phyloP scores from a whole-genome alignment of 257 asterid genomes.

The Solanum paucissectum region DNA sequence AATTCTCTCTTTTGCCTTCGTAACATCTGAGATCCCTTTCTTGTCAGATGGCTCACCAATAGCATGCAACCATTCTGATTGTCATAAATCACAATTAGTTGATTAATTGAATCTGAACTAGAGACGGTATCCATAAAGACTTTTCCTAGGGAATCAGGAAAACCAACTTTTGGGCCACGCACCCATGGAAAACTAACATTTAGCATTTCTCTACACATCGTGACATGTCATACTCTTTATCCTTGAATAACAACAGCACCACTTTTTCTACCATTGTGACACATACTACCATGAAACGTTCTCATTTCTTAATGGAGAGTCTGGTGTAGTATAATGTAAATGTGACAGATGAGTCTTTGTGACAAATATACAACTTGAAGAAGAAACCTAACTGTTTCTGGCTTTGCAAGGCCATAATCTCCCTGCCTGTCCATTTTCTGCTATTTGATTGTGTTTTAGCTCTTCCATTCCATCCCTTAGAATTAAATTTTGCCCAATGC shows the following conservation, averaged over 20 bases:
- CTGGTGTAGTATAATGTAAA: neutral
- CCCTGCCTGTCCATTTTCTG: neutral
- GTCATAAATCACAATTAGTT: neutral
- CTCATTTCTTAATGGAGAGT: neutral
- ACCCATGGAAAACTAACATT: neutral
- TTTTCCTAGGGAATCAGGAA: neutral
- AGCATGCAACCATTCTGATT: neutral
- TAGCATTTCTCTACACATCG: neutral
- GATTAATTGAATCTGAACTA: neutral
- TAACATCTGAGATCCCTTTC: neutral
- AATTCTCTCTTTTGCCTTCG: neutral
- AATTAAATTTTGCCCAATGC: neutral
- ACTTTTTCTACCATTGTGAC: neutral
- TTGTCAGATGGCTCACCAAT: neutral
- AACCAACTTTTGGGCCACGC: neutral
- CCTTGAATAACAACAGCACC: neutral
- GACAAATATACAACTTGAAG: neutral
- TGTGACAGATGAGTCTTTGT: neutral
- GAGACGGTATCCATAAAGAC: neutral
- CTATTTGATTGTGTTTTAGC: neutral
- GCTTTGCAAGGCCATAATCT: neutral
- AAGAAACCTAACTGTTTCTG: neutral
- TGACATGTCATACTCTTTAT: neutral
- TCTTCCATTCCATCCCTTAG: neutral
- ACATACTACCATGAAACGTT: neutral